A percentile compares a stretch with the other conserved stretches of the same genome.
phyloP scores from a whole-genome alignment of 768 basidiomycete genomes.

The Gloeophyllum trabeum region DNA sequence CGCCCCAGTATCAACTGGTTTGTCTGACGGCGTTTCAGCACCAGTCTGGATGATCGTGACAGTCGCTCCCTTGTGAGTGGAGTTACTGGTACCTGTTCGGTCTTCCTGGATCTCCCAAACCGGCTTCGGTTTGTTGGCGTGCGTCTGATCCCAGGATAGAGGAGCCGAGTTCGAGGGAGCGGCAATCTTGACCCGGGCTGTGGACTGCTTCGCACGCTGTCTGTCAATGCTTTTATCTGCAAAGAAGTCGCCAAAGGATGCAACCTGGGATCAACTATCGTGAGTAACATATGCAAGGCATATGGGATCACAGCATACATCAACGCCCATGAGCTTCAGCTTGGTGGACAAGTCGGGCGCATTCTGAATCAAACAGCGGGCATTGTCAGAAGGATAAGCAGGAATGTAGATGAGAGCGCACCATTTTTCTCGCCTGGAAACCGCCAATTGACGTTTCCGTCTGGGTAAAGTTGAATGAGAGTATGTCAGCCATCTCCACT shows the following conservation, averaged over 20 bases:
- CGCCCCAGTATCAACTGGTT: too few relatives aligned
- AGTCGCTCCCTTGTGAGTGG: too few relatives aligned
- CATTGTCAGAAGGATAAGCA: background rate
- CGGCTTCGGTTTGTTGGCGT: background rate
- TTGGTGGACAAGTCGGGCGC: slow-evolving; percentile 62
- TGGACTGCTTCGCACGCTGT: too few relatives aligned
- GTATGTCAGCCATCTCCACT: slow-evolving; percentile 67
- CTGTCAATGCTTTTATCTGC: slow-evolving; percentile 30
- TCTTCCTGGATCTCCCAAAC: background rate
- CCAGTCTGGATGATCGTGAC: too few relatives aligned
- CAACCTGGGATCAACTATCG: slow-evolving; percentile 24
- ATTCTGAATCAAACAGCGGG: slow-evolving; percentile 30
- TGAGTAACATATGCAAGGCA: background rate
- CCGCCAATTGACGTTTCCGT: slow-evolving; percentile 28
- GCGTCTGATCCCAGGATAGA: too few relatives aligned
- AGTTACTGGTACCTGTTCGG: too few relatives aligned
- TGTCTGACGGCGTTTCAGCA: too few relatives aligned
- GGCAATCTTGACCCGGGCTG: background rate
- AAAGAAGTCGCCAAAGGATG: slow-evolving; percentile 66
- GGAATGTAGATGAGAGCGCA: slow-evolving; percentile 4
- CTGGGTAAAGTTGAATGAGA: slow-evolving; percentile 63
- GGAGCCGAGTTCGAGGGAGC: too few relatives aligned
- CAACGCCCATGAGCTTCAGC: slow-evolving; percentile 52
- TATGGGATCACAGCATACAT: slow-evolving; percentile 25
- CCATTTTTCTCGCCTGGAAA: slow-evolving; percentile 34